Evolutionary conservation across 2,329 filamentous ascomycete genomes (phyloP).

Genomic region (Aspergillus sojae): DNA sequence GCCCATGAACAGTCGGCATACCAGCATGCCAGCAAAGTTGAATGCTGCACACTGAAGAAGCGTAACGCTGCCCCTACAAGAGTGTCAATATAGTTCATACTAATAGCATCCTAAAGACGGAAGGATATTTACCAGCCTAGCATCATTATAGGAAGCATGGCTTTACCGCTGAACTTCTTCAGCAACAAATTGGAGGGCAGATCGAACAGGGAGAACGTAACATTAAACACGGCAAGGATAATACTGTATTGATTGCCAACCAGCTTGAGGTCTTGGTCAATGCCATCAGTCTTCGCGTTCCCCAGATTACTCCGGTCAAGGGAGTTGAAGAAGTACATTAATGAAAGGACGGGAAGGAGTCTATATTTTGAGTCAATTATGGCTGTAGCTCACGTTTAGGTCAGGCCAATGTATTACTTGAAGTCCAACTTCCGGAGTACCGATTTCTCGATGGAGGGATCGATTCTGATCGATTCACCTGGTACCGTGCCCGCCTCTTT

Average conservation of each 20-base stretch:
- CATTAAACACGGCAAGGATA: conserved; percentile 67
- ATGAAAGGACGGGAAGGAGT: conserved; percentile 11
- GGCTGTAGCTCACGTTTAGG: background rate
- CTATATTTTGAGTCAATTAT: background rate
- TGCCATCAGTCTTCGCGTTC: conserved; percentile 49
- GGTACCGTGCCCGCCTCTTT: conserved; percentile 1
- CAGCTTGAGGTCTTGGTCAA: conserved; percentile 55
- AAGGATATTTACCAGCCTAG: too few relatives aligned
- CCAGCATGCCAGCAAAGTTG: too few relatives aligned
- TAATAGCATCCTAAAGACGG: too few relatives aligned
- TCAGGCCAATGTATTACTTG: background rate
- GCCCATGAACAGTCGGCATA: too few relatives aligned
- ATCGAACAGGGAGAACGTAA: conserved; percentile 51
- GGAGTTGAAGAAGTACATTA: conserved; percentile 51
- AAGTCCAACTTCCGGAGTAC: conserved; percentile 18
- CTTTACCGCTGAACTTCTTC: too few relatives aligned
- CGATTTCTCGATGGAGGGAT: conserved; percentile 9
- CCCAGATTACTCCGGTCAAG: too few relatives aligned
- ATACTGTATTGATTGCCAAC: conserved; percentile 64
- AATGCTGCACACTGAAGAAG: too few relatives aligned
- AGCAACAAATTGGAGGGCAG: background rate
- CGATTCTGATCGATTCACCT: conserved; percentile 4
- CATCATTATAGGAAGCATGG: too few relatives aligned
- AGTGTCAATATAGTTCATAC: too few relatives aligned
- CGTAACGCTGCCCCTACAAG: too few relatives aligned